Evolutionary conservation across 768 basidiomycete genomes (phyloP).

Genomic region (Dacryopinax spathularia): DNA sequence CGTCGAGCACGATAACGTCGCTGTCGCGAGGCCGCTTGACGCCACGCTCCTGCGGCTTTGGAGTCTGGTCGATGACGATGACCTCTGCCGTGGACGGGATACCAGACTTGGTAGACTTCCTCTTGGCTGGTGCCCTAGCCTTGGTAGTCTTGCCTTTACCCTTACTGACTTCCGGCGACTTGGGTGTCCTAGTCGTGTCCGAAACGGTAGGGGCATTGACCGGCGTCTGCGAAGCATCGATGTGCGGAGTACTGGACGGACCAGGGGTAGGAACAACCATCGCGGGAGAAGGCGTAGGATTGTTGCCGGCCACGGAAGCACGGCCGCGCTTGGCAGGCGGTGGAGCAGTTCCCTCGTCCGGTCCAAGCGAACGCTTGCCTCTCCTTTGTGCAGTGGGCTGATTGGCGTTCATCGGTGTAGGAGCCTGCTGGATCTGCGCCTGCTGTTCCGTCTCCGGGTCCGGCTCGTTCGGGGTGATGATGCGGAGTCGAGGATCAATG

Average conservation of each 20-base stretch:
- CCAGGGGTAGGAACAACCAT: constrained; percentile 2
- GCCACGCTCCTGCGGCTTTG: not conserved
- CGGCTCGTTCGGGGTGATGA: not conserved
- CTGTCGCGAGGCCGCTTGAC: not conserved
- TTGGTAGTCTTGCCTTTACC: not conserved
- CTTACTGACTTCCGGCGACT: not conserved
- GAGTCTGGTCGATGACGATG: not conserved
- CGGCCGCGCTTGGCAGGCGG: not conserved
- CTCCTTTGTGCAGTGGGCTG: not conserved
- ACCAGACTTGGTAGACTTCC: not conserved
- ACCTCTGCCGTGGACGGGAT: not conserved
- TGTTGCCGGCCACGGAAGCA: not conserved
- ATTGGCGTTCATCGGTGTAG: not conserved
- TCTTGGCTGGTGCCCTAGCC: not conserved
- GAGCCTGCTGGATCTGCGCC: not conserved
- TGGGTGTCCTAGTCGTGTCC: not conserved
- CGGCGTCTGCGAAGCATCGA: not conserved
- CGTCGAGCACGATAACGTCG: not conserved
- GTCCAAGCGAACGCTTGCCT: not conserved
- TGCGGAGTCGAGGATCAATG: not conserved
- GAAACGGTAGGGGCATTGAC: not conserved
- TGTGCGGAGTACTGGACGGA: not conserved
- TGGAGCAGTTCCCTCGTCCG: not conserved
- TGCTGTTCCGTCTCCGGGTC: not conserved
- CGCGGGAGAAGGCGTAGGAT: not conserved